Base-by-base conservation (phyloP, 1,284 basidiomycete genomes). In the Austroboletus niveus region DNA sequence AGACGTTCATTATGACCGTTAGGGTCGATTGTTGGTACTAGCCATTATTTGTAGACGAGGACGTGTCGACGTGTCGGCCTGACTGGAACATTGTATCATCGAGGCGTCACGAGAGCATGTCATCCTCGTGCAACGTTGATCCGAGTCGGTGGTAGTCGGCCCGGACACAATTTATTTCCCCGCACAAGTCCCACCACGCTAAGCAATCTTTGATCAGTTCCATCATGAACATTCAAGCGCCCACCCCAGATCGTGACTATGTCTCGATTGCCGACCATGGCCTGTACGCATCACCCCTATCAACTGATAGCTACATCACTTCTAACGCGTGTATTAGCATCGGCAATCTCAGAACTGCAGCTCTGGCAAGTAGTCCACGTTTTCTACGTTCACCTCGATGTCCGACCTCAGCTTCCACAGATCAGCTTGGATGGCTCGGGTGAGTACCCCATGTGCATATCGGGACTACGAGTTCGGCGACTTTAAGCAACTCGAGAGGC, bases 371-470 rank as follows among this genome's bases (percentile, higher is more conserved):
- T 70, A 17, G 11, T 22, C 8, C 8, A 27, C 17, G 3, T 11
- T 14, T 27, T 48, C 48, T 17, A 30, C 51, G n/a, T 27, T 35
- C 42, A 27, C 27, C 48, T 49, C 40, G 17, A 44, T 27, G 38
- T 44, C 58, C 58, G 53, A 51, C 48, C 12, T 11, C 46, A 48
- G 8, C 42, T 17, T 4, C 42, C 39, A 27, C 56, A 81, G 80
- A 77, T 91, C 64, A 89, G 86, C 72, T 75, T 85, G 40, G 88
- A 89, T 68, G 88, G 87, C 27, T 89, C 87, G n/a, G 78, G 87
- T 89, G 59, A 69, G 82, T 68, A 29, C 9, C 40, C 30, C 38
- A 8, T 41, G 31, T 32, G 24, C 27, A 38, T 30, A 27, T 51
- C 29, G 31, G 22, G 40, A 15, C 32, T 17, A 12, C 20, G 41